Evolutionary conservation across 768 basidiomycete species (phyloP), one percentile per base, ranked within the genome.

Genomic region (Lepiota brunneoincarnata): DNA sequence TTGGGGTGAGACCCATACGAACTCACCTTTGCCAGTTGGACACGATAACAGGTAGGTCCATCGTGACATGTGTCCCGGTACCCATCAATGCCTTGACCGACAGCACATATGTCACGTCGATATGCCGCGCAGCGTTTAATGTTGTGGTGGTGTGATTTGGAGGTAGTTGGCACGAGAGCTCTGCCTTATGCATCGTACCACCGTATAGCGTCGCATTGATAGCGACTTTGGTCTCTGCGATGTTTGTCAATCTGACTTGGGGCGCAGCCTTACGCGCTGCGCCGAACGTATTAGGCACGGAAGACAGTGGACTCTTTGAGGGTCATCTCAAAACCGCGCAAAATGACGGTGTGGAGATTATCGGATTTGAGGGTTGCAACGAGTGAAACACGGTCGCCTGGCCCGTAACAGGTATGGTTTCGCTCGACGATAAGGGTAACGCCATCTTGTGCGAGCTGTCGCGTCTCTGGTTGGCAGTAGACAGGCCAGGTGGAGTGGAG

Each of bases 401-500:
- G 91, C 1, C 92, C 92, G 61, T 87, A 93, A 61, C 93, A 95
- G 6, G 87, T 87, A 54, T 82, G 78, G 21, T 76, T 76, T 35
- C 94, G 86, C 23, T 89, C 84, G 17, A 93, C 86, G 40, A 79
- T 82, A 56, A 97, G 81, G 20, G 79, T 84, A 15, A 93, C 78
- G 23, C 85, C 86, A 2, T 91, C 86, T 57, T 85, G 81, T 2
- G 74, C 62, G 15, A 82, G 69, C 14, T 80, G 76, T n/a, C 90
- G 86, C 31, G 77, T 78, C 62, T 93, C 89, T 10, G 81, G 80
- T 64, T 92, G 89, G 45, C 81, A 81, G 64, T 93, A 96, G 26
- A 95, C 80, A 2, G 94, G 93, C 94, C 94, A 97, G 1, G 91
- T 87, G 3, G 93, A 89, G 63, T 96, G 93, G 6, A 95, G 74